Conservation (phyloP, 148 eudicot species). For the Beta vulgaris region DNA sequence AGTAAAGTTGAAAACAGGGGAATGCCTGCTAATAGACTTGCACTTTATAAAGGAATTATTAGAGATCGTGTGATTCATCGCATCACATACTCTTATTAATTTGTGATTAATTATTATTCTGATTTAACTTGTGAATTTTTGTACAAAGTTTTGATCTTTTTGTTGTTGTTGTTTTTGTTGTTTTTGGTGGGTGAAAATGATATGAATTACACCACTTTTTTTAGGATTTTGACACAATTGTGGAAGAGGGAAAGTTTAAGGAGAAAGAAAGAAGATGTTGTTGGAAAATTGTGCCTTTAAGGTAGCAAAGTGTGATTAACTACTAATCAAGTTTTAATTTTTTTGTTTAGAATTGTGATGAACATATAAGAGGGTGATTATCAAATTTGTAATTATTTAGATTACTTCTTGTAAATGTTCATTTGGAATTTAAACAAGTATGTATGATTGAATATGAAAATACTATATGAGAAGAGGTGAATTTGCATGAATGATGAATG, state of each 20-base stretch:
- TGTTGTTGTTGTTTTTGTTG: not conserved
- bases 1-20: slow-evolving; percentile 15
- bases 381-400: too few relatives aligned
- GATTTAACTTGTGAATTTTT: slow-evolving; percentile 7
- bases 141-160: slow-evolving; percentile 9
- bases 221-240: not conserved
- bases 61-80: slow-evolving; percentile 64
- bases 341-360: too few relatives aligned
- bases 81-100: slow-evolving; percentile 43
- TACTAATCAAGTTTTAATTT: too few relatives aligned
- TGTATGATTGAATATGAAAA: too few relatives aligned
- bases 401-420: too few relatives aligned
- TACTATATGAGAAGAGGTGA: too few relatives aligned
- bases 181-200: slow-evolving; percentile 11
- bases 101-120: not conserved
- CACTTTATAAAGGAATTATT: slow-evolving; percentile 74
- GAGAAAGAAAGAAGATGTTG: too few relatives aligned
- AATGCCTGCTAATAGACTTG: slow-evolving; percentile 71
- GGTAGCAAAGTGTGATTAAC: too few relatives aligned
- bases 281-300: too few relatives aligned
- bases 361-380: too few relatives aligned
- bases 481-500: too few relatives aligned
- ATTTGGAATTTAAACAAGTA: too few relatives aligned
- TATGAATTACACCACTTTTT: slow-evolving; percentile 2
- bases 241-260: not conserved